Conservation (phyloP, 192 early-diverging fungal species). For the Radiomyces spectabilis region DNA sequence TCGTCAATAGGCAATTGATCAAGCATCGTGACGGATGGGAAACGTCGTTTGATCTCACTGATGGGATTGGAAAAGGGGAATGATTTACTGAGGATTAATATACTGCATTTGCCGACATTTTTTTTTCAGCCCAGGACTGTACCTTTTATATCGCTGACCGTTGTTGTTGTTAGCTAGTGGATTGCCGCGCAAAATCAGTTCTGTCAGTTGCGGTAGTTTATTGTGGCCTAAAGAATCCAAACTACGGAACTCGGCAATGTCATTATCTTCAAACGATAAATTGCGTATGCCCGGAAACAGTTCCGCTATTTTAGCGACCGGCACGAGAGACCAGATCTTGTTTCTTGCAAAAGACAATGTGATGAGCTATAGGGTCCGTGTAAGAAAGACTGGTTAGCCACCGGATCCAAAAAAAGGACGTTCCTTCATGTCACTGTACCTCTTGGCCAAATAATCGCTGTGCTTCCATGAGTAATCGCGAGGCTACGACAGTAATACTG, state of each 20-base stretch:
- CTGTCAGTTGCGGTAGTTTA: conserved; percentile 22
- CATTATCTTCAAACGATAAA: conserved; percentile 37
- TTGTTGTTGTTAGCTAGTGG: conserved; percentile 24
- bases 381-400: not conserved
- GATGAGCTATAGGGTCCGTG: conserved; percentile 8
- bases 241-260: conserved; percentile 21
- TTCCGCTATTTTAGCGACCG: conserved; percentile 17
- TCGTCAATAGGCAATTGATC: conserved; percentile 11
- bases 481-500: not conserved
- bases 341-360: conserved; percentile 36
- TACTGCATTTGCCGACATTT: no score
- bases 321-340: conserved; percentile 14
- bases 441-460: conserved; percentile 3
- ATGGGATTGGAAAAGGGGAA: not conserved
- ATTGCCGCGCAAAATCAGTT: conserved; percentile 35
- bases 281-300: conserved; percentile 35
- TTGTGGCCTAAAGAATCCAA: conserved; percentile 22
- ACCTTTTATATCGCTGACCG: conserved; percentile 14
- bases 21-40: conserved; percentile 28
- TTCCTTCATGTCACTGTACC: not conserved
- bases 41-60: conserved; percentile 25
- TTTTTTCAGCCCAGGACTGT: no score
- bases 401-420: not conserved
- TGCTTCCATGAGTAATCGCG: not conserved
- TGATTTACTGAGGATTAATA: no score